Conservation (phyloP, 345 rosid genomes). For the Corchorus capsularis region DNA sequence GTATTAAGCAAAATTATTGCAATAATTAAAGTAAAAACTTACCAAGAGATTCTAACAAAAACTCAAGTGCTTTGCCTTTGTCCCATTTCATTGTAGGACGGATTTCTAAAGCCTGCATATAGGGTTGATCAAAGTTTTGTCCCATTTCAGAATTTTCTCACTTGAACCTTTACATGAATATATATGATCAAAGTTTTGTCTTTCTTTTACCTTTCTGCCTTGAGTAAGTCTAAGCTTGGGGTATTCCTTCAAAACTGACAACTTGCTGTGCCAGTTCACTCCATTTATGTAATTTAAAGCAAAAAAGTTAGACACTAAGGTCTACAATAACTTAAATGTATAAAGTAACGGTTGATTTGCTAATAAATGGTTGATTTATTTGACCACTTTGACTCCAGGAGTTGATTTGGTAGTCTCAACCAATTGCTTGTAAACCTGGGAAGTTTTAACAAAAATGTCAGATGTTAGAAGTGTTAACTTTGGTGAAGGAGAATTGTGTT, state of each 20-base stretch:
- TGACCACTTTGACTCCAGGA: slow-evolving; percentile 83
- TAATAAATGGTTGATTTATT: slow-evolving; percentile 32
- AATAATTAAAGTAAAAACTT: slow-evolving; percentile 25
- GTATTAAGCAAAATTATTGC: no score
- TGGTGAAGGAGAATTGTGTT: no score
- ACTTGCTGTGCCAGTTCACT: slow-evolving; percentile 65
- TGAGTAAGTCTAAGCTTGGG: slow-evolving; percentile 69
- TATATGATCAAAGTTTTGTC: background rate
- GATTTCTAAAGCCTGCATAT: slow-evolving; percentile 72
- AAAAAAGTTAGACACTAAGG: slow-evolving; percentile 1
- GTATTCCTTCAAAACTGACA: slow-evolving; percentile 59
- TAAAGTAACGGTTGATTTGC: no score
- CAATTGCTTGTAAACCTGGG: slow-evolving; percentile 58
- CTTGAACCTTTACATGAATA: background rate
- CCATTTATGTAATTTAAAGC: slow-evolving; percentile 59
- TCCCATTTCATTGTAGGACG: slow-evolving; percentile 93
- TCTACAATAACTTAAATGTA: background rate
- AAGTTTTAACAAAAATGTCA: background rate
- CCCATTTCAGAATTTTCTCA: slow-evolving; percentile 15
- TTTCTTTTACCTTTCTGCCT: slow-evolving; percentile 71
- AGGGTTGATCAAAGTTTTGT: no score
- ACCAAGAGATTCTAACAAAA: slow-evolving; percentile 88
- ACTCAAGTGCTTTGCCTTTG: slow-evolving; percentile 94
- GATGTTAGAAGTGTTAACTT: no score
- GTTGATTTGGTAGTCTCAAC: slow-evolving; percentile 70